Evolutionary conservation across 345 rosid species (phyloP), one percentile per base, ranked within the genome.

Genomic region (Excoecaria cochinchinensis): DNA sequence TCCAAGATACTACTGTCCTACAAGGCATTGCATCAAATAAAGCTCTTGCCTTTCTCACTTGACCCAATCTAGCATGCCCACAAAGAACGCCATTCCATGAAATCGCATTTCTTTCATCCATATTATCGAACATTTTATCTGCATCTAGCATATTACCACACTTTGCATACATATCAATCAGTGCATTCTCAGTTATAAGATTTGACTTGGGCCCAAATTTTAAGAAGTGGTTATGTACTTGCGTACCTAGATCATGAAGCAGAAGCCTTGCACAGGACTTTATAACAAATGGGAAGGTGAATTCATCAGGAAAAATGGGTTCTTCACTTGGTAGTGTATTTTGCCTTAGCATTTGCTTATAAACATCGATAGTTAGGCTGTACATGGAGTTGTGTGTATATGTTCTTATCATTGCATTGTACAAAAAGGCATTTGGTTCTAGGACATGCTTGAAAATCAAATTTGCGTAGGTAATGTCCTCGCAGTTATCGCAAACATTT

Each of bases 261-360:
- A 53, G 63, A 25, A 86, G 83, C 69, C 81, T 87, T 4, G 86
- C 89, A 51, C 89, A 83, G 3, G 87, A 81, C 40, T 88, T 88
- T 25, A 85, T 75, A 76, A 84, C 77, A 73, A 84, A 86, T 5
- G 90, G 92, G 74, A 89, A 83, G 1, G 93, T 89, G 79, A 89
- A 89, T 75, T 79, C 68, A 60, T 86, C 86, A 10, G 95, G 91
- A 7, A 59, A 67, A 19, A 79, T 77, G 21, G 68, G 68, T 66
- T 73, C 79, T 15, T 69, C 77, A 15, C 61, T 36, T 61, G 52
- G 3, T 39, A 8, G 48, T 36, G 78, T 38, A 66, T 14, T 48
- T 24, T 47, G 24, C 46, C 40, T 66, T 0, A 83, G 73, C 78
- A 89, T 83, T 59, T 79, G 79, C 83, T 64, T 85, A 75, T 85